Conservation (phyloP, 805 yeast genomes). For the Candida pseudoglaebosa region DNA sequence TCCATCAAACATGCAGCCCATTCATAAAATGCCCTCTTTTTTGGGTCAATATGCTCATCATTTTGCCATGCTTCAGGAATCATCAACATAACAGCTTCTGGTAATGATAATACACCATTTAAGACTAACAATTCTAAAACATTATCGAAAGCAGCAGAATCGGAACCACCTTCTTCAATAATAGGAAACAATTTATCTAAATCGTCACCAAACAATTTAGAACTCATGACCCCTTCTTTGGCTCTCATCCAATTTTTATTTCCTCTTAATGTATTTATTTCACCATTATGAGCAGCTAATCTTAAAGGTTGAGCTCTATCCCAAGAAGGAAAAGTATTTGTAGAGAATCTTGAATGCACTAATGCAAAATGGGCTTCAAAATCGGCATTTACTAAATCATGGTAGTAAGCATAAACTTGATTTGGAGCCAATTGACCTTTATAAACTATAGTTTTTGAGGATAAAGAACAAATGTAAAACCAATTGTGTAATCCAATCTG, state of each 20-base stretch:
- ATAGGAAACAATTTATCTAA: slow-evolving; percentile 89
- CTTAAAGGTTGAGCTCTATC: slow-evolving; percentile 98
- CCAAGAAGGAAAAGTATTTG: slow-evolving; percentile 99
- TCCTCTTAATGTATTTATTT: slow-evolving; percentile 94
- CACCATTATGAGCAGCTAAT: slow-evolving; percentile 98
- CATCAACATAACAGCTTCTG: slow-evolving; percentile 95
- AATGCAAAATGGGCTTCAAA: slow-evolving; percentile 93
- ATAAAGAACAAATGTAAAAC: slow-evolving; percentile 94
- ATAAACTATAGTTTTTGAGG: slow-evolving; percentile 87
- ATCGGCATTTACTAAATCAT: slow-evolving; percentile 86
- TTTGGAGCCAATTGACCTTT: slow-evolving; percentile 97
- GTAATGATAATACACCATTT: slow-evolving; percentile 86
- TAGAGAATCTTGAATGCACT: slow-evolving; percentile 95
- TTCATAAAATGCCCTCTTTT: slow-evolving; percentile 91
- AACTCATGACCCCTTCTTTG: slow-evolving; percentile 93
- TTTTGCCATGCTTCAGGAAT: slow-evolving; percentile 99
- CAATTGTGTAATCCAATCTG: slow-evolving; percentile 93
- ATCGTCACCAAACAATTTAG: slow-evolving; percentile 84
- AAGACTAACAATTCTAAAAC: slow-evolving; percentile 88
- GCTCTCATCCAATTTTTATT: slow-evolving; percentile 99
- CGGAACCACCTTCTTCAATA: slow-evolving; percentile 98
- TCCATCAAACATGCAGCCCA: slow-evolving; percentile 99
- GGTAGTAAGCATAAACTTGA: slow-evolving; percentile 92
- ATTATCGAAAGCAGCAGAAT: slow-evolving; percentile 96
- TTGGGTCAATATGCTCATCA: slow-evolving; percentile 80